phyloP scores from a whole-genome alignment of 805 yeast species.

The Zygosaccharomyces bailii region DNA sequence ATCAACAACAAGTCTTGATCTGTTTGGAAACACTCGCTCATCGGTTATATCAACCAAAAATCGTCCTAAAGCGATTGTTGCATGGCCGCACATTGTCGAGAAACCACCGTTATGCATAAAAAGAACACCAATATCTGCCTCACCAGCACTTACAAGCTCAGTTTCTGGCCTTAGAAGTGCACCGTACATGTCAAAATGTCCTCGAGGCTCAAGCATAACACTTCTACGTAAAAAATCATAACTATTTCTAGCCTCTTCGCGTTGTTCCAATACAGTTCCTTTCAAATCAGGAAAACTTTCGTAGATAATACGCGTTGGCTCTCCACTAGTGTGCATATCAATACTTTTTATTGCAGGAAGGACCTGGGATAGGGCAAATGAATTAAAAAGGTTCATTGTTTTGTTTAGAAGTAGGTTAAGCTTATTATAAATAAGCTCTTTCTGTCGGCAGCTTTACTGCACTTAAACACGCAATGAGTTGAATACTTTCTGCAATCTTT shows the following conservation, averaged over 20 bases:
- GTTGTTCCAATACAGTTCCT: conserved; percentile 2
- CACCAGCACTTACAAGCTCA: conserved; percentile 1
- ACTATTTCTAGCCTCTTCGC: background rate
- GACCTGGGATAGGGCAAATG: background rate
- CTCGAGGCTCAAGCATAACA: conserved; percentile 3
- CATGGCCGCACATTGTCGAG: conserved; percentile 4
- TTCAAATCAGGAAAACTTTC: conserved; percentile 1
- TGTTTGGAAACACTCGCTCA: background rate
- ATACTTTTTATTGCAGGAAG: background rate
- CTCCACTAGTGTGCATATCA: conserved; percentile 3
- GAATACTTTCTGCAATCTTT: no score
- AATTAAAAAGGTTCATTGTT: background rate
- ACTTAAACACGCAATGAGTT: no score
- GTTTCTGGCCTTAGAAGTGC: background rate
- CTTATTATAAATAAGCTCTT: no score
- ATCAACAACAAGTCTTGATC: background rate
- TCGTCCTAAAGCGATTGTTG: conserved; percentile 3
- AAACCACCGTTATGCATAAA: conserved; percentile 3
- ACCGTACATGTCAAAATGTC: conserved; percentile 4
- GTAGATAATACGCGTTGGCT: background rate
- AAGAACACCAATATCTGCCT: conserved; percentile 4
- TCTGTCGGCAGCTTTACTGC: no score
- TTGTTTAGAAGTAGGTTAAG: no score
- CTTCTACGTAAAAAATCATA: background rate
- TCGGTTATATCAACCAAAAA: conserved; percentile 2